phyloP scores from a whole-genome alignment of 1,139 yeast species.

The Suhomyces maxii region DNA sequence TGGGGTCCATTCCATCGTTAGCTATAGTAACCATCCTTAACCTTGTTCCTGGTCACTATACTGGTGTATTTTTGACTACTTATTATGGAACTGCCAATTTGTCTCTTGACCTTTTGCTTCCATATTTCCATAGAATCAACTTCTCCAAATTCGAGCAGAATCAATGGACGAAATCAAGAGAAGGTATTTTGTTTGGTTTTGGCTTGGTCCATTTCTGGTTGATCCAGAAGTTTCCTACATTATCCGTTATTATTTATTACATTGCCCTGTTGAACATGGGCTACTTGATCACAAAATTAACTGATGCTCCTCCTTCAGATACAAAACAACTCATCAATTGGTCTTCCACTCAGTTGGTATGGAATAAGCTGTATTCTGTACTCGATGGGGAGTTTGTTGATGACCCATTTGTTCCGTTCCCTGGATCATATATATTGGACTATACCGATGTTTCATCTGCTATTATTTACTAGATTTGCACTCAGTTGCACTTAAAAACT shows the following conservation, averaged over 20 bases:
- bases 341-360: conserved; percentile 34
- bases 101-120: conserved; percentile 48
- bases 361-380: conserved; percentile 22
- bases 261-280: conserved; percentile 58
- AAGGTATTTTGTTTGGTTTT: conserved; percentile 60
- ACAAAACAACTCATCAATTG: conserved; percentile 27
- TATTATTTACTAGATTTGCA: no score
- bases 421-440: conserved; percentile 7
- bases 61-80: conserved; percentile 39
- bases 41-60: conserved; percentile 33
- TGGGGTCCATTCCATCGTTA: conserved; percentile 49
- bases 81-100: conserved; percentile 50
- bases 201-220: conserved; percentile 51
- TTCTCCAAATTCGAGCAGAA: conserved; percentile 45
- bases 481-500: no score
- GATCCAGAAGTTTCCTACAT: conserved; percentile 41
- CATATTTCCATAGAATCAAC: conserved; percentile 52
- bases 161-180: conserved; percentile 56
- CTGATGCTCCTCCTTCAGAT: conserved; percentile 50
- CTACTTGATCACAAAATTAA: conserved; percentile 52
- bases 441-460: no score
- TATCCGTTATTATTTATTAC: conserved; percentile 53
- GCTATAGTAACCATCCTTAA: conserved; percentile 33
- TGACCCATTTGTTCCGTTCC: conserved; percentile 20
- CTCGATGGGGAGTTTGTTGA: conserved; percentile 18